Percentiles rank a stretch among this genome's conserved stretches.
Conservation (phyloP, 768 basidiomycete genomes). For the Termitomyces sp. region DNA sequence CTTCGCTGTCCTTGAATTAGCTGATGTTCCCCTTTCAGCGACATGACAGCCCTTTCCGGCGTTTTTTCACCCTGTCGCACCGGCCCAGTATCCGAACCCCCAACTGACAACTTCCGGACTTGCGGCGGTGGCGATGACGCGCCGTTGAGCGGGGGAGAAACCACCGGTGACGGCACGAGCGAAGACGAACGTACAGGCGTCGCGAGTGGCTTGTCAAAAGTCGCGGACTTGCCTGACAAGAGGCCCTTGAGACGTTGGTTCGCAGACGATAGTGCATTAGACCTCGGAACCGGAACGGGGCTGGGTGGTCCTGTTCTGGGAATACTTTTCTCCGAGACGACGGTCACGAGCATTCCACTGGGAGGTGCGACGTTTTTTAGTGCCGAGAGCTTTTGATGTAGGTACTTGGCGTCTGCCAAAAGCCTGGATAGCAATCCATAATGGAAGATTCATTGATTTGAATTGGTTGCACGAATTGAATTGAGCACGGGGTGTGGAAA, state of each 20-base stretch:
- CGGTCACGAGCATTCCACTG: slow-evolving; percentile 77
- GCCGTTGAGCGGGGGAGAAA: slow-evolving; percentile 12
- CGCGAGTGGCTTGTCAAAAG: slow-evolving; percentile 31
- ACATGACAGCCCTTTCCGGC: slow-evolving; percentile 6
- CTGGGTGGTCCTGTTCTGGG: slow-evolving; percentile 24
- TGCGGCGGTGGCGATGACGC: slow-evolving; percentile 4
- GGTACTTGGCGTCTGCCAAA: slow-evolving; percentile 70
- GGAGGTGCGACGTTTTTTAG: slow-evolving; percentile 72
- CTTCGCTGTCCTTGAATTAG: background rate
- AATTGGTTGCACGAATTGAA: background rate
- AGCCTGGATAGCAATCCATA: slow-evolving; percentile 41
- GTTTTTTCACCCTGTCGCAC: slow-evolving; percentile 2
- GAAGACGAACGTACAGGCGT: slow-evolving; percentile 23
- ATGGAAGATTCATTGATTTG: background rate
- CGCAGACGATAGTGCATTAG: slow-evolving; percentile 24
- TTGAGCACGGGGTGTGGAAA: background rate
- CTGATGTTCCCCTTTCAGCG: background rate
- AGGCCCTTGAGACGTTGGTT: slow-evolving; percentile 46
- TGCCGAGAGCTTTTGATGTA: slow-evolving; percentile 70
- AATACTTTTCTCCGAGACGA: slow-evolving; percentile 77
- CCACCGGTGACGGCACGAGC: slow-evolving; percentile 6
- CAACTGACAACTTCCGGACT: slow-evolving; percentile 10
- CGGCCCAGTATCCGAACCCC: slow-evolving; percentile 16
- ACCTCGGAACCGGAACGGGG: slow-evolving; percentile 17
- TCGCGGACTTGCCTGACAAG: slow-evolving; percentile 32